Conservation (phyloP, 495 filamentous ascomycete genomes). For the Penicillium egyptiacum region DNA sequence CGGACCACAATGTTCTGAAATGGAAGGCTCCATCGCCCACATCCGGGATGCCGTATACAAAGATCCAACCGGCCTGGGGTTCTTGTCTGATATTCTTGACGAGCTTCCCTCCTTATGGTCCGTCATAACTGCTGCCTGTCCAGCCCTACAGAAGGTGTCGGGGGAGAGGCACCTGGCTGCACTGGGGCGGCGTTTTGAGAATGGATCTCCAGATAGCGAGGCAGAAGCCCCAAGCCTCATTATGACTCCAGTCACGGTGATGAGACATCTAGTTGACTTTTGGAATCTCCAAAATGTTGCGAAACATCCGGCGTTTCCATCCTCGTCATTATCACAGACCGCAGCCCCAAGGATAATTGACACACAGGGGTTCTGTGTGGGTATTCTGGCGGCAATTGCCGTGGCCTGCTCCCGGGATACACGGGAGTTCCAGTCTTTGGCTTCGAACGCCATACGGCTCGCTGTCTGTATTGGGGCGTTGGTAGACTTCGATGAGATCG, state of each 20-base stretch:
- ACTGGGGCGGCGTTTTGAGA: neutral
- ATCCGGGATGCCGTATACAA: neutral
- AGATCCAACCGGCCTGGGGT: neutral
- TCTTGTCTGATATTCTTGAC: neutral
- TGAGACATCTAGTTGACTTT: conserved; percentile 4
- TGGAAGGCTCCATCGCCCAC: neutral
- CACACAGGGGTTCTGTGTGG: conserved; percentile 38
- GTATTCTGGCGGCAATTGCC: conserved; percentile 37
- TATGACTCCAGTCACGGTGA: conserved; percentile 1
- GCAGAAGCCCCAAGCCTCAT: neutral
- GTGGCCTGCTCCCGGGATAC: conserved; percentile 24
- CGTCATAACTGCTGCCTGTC: neutral
- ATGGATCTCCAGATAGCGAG: neutral
- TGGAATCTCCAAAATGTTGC: conserved; percentile 2
- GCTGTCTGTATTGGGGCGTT: conserved; percentile 38
- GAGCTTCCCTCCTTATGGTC: conserved; percentile 1
- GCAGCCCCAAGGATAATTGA: neutral
- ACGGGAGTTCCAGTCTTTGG: conserved; percentile 26
- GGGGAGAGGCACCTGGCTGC: neutral
- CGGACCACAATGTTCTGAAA: neutral
- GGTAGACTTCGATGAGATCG: conserved; percentile 37
- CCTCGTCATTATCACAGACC: neutral
- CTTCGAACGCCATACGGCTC: conserved; percentile 32
- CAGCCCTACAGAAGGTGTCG: neutral
- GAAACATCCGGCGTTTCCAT: neutral